Evolutionary conservation across 768 basidiomycete genomes (phyloP).

Genomic region (Plicaturopsis crispa): DNA sequence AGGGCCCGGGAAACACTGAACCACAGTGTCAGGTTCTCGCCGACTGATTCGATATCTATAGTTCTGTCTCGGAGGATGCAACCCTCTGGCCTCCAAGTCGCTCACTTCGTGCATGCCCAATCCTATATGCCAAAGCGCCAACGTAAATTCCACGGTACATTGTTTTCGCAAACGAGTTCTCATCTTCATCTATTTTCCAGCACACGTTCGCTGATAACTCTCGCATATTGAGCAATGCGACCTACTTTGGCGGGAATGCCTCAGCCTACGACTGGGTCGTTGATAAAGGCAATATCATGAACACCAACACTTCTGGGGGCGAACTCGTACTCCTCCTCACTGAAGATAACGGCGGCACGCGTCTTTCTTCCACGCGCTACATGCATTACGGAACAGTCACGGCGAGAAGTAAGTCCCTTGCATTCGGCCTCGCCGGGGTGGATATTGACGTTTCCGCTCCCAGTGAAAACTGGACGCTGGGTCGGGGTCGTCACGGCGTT

Average conservation of each 20-base stretch:
- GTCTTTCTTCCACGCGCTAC: slow-evolving; percentile 73
- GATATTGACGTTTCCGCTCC: not conserved
- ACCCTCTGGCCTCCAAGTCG: slow-evolving; percentile 62
- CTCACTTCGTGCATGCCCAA: slow-evolving; percentile 62
- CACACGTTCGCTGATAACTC: slow-evolving; percentile 58
- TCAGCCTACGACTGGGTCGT: slow-evolving; percentile 68
- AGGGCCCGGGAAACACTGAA: not conserved
- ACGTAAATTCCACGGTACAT: slow-evolving; percentile 29
- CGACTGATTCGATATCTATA: slow-evolving; percentile 19
- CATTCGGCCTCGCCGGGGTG: not conserved
- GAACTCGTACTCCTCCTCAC: slow-evolving; percentile 66
- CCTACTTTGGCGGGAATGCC: slow-evolving; percentile 68
- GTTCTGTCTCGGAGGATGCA: slow-evolving; percentile 86
- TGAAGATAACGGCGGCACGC: slow-evolving; percentile 65
- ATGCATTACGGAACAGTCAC: slow-evolving; percentile 77
- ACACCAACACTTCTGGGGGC: slow-evolving; percentile 51
- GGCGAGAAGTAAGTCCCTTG: slow-evolving; percentile 38
- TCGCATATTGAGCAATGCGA: slow-evolving; percentile 57
- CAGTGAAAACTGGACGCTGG: slow-evolving; percentile 79
- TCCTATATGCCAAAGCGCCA: slow-evolving; percentile 62
- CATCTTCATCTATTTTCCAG: slow-evolving; percentile 22
- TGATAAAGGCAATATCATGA: slow-evolving; percentile 58
- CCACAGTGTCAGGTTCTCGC: slow-evolving; percentile 1
- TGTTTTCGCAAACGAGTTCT: not conserved
- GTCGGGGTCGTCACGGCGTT: slow-evolving; percentile 77